phyloP scores from a whole-genome alignment of 805 yeast genomes.

The Pichia phayaonensis region DNA sequence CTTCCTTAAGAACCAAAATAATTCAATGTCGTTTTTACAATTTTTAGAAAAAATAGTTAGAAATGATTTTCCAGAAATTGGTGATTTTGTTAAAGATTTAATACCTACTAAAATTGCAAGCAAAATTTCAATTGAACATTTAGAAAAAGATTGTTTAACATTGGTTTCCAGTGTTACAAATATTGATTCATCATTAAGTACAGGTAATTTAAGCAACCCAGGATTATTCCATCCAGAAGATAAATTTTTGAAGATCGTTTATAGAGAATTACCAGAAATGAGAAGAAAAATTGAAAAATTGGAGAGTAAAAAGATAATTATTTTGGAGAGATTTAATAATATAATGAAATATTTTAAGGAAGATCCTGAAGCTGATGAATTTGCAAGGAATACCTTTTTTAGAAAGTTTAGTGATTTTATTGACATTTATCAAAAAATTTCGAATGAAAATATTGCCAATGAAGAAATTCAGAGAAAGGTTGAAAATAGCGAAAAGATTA shows the following conservation, averaged over 20 bases:
- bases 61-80: constrained; percentile 71
- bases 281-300: constrained; percentile 59
- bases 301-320: constrained; percentile 52
- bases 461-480: constrained; percentile 72
- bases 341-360: constrained; percentile 89
- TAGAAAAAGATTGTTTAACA: constrained; percentile 62
- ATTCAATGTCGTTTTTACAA: constrained; percentile 83
- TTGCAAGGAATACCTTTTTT: constrained; percentile 64
- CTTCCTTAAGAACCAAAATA: constrained; percentile 83
- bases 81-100: constrained; percentile 68
- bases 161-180: constrained; percentile 56
- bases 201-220: constrained; percentile 82
- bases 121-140: constrained; percentile 75
- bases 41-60: constrained; percentile 88
- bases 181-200: constrained; percentile 63
- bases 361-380: constrained; percentile 56
- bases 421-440: constrained; percentile 71
- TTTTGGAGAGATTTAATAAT: constrained; percentile 57
- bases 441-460: constrained; percentile 63
- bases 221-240: constrained; percentile 79
- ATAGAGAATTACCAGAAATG: constrained; percentile 69
- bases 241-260: constrained; percentile 50
- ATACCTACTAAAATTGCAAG: constrained; percentile 50
- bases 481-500: constrained; percentile 34
- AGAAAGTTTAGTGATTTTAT: constrained; percentile 74